Percentiles rank a stretch among this genome's conserved stretches.
phyloP scores from a whole-genome alignment of 768 basidiomycete genomes.

The Lactarius psammicola region DNA sequence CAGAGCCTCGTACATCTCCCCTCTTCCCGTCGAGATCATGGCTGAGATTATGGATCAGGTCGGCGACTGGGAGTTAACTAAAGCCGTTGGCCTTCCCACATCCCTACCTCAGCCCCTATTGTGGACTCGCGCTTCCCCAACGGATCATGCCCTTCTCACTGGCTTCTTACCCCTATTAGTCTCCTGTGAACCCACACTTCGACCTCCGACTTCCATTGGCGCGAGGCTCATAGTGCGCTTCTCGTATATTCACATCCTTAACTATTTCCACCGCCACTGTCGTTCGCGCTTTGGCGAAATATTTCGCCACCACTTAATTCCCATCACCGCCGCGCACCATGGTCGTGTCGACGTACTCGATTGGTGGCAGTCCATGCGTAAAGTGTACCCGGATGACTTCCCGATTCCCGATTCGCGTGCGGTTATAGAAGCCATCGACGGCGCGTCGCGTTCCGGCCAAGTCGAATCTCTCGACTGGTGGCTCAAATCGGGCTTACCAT shows the following conservation, averaged over 20 bases:
- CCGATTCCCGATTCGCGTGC: conserved; percentile 53
- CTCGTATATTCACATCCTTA: conserved; percentile 71
- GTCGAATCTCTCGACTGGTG: conserved; percentile 81
- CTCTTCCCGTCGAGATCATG: conserved; percentile 74
- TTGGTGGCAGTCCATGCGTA: conserved; percentile 75
- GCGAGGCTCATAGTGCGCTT: conserved; percentile 68
- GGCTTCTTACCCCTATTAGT: conserved; percentile 60
- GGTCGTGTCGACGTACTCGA: conserved; percentile 69
- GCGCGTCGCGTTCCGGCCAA: conserved; percentile 75
- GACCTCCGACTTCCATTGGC: conserved; percentile 68
- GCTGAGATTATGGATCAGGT: conserved; percentile 75
- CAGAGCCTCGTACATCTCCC: conserved; percentile 37
- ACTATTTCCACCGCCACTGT: conserved; percentile 66
- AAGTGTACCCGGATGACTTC: conserved; percentile 59
- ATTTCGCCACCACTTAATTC: conserved; percentile 68
- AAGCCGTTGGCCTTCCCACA: conserved; percentile 73
- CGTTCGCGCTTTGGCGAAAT: conserved; percentile 60
- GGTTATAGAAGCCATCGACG: conserved; percentile 70
- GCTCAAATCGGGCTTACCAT: conserved; percentile 58
- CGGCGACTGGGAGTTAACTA: conserved; percentile 82
- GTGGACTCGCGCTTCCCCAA: conserved; percentile 68
- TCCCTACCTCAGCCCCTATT: conserved; percentile 61
- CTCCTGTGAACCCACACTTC: conserved; percentile 51
- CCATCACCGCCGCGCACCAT: conserved; percentile 72
- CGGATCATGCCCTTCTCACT: conserved; percentile 71